Evolutionary conservation across 2,329 filamentous ascomycete species (phyloP).

Genomic region (Xylaria sp.): DNA sequence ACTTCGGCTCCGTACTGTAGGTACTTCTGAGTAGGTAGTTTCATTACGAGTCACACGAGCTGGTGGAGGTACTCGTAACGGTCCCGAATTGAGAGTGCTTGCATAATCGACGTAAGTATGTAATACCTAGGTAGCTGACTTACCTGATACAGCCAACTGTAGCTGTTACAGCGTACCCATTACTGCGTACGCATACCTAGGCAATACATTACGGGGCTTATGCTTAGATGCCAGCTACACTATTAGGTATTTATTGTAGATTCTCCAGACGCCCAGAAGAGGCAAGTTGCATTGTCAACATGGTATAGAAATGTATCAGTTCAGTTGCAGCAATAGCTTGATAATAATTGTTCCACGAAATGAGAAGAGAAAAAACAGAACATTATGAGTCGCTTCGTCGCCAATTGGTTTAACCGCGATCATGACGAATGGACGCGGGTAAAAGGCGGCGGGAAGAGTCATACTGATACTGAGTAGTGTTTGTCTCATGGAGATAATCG

Average conservation of each 20-base stretch:
- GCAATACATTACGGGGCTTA: not conserved
- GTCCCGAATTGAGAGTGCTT: not conserved
- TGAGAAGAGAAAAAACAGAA: not conserved
- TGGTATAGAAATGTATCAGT: not conserved
- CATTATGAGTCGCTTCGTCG: not conserved
- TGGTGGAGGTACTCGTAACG: not conserved
- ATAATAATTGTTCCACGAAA: not conserved
- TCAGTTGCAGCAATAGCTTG: not conserved
- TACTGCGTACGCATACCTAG: not conserved
- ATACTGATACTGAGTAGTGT: too few species aligned
- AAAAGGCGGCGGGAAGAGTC: conserved; percentile 27
- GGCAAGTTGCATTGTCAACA: too few species aligned
- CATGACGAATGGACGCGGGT: not conserved
- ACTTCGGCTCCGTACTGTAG: conserved; percentile 6
- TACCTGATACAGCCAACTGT: conserved; percentile 9
- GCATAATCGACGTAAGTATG: conserved; percentile 5
- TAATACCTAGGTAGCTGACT: not conserved
- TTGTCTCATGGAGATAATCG: conserved; percentile 6
- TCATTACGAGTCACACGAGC: conserved; percentile 28
- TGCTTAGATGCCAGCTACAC: not conserved
- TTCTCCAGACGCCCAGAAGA: not conserved
- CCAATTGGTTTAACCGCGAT: conserved; percentile 3
- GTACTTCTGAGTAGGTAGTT: too few species aligned
- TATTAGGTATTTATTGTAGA: not conserved
- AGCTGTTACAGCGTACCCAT: not conserved